Evolutionary conservation across 1,284 basidiomycete genomes (phyloP).

Genomic region (Agroathelia rolfsii): DNA sequence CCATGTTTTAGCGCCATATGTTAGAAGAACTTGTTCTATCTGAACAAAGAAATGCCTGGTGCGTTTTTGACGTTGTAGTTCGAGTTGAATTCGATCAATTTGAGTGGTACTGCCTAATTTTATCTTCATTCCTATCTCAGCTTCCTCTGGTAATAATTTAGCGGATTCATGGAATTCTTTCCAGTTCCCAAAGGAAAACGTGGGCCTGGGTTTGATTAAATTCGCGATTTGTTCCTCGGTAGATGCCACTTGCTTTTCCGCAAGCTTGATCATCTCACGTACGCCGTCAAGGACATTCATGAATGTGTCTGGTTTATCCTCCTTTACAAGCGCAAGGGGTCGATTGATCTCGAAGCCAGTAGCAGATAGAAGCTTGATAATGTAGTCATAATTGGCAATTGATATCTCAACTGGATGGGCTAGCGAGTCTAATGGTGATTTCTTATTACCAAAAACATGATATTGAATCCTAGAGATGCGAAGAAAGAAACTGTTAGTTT

Average conservation of each 20-base stretch:
- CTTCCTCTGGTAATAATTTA: slow-evolving; percentile 1
- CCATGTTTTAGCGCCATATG: slow-evolving; percentile 35
- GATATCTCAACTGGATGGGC: slow-evolving; percentile 34
- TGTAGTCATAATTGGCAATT: slow-evolving; percentile 27
- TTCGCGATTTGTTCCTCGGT: too few relatives aligned
- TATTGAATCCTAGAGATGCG: too few relatives aligned
- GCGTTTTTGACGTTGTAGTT: too few relatives aligned
- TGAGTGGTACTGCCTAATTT: slow-evolving; percentile 8
- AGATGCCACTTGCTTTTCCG: slow-evolving; percentile 17
- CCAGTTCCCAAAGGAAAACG: slow-evolving; percentile 5
- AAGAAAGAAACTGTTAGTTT: too few relatives aligned
- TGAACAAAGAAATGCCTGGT: slow-evolving; percentile 27
- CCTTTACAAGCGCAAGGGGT: slow-evolving; percentile 11
- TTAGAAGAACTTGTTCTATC: slow-evolving; percentile 25
- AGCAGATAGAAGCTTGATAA: slow-evolving; percentile 31
- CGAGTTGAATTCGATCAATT: slow-evolving; percentile 16
- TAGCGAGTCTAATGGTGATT: slow-evolving; percentile 16
- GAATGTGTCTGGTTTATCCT: slow-evolving; percentile 13
- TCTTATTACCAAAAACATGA: too few relatives aligned
- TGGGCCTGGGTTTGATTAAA: slow-evolving; percentile 6
- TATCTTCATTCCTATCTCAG: neutral
- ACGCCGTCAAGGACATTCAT: slow-evolving; percentile 33
- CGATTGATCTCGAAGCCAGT: slow-evolving; percentile 27
- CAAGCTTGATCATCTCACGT: slow-evolving; percentile 18
- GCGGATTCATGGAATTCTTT: slow-evolving; percentile 7